These are phyloP conservation scores for Strobilomyces confusus DNA, from an alignment of 768 basidiomycete genomes.

Conservation along the genomic window DNA sequence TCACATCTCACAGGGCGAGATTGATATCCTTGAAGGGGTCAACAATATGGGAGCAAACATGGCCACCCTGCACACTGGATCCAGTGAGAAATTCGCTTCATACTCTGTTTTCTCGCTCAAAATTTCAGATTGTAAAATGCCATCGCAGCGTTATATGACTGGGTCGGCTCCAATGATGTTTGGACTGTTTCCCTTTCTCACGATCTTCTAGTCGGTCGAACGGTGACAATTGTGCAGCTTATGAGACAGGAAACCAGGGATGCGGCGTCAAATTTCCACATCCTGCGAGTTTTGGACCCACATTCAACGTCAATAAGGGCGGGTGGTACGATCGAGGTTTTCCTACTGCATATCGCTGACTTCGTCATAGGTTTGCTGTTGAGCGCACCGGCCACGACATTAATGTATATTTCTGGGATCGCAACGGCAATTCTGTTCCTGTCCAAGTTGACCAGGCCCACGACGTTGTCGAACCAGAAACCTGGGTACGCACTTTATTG, in stretches of 20 bases:
- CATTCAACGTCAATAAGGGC: constrained; percentile 33
- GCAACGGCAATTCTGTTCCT: constrained; percentile 25
- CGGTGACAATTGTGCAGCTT: constrained; percentile 19
- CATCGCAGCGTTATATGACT: constrained; percentile 15
- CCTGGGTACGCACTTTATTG: constrained; percentile 28
- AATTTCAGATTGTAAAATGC: constrained; percentile 20
- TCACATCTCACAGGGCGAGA: constrained; percentile 30
- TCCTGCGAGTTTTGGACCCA: constrained; percentile 16
- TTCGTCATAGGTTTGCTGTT: constrained; percentile 37
- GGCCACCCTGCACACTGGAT: constrained; percentile 28
- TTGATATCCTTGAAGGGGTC: constrained; percentile 50
- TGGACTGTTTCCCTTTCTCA: background rate
- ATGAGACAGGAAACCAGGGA: constrained; percentile 20
- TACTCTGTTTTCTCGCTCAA: background rate
- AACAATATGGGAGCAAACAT: constrained; percentile 36
- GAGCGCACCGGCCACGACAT: constrained; percentile 33
- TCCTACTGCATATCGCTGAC: background rate
- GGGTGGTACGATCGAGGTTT: constrained; percentile 31
- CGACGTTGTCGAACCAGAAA: constrained; percentile 18
- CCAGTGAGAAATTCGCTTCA: constrained; percentile 13
- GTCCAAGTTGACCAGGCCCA: constrained; percentile 16
- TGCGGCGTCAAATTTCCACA: constrained; percentile 20
- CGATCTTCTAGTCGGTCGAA: constrained; percentile 2
- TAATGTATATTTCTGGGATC: constrained; percentile 44
- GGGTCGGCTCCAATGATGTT: constrained; percentile 10